Evolutionary conservation across 345 rosid species (phyloP).

Genomic region (Combretum micranthum): DNA sequence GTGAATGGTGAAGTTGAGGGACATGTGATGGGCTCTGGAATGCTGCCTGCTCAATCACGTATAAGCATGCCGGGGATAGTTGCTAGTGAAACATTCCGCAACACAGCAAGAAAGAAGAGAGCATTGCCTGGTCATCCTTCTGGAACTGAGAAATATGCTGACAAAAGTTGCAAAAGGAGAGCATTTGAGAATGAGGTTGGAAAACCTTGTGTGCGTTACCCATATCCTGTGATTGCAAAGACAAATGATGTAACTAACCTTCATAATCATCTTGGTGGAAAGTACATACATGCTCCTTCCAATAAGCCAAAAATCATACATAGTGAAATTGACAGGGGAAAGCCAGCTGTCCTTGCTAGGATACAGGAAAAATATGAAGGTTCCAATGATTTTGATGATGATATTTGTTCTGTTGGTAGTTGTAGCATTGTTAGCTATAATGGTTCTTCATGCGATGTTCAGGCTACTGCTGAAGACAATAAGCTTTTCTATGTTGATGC

Average conservation of each 20-base stretch:
- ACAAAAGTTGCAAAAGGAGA: slow-evolving; percentile 16
- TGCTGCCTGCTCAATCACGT: too few relatives aligned
- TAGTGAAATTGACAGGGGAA: slow-evolving; percentile 29
- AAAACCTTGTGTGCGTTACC: slow-evolving; percentile 18
- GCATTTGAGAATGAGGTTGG: slow-evolving; percentile 24
- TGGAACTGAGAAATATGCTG: slow-evolving; percentile 21
- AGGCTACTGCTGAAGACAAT: slow-evolving; percentile 23
- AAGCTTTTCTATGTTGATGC: slow-evolving; percentile 36
- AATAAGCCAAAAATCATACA: slow-evolving; percentile 23
- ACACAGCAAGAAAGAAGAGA: slow-evolving; percentile 16
- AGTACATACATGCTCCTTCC: slow-evolving; percentile 19
- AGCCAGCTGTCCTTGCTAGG: slow-evolving; percentile 24
- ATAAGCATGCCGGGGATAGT: too few relatives aligned
- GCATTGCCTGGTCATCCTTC: slow-evolving; percentile 18
- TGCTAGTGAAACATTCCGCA: too few relatives aligned
- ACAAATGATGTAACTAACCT: slow-evolving; percentile 29
- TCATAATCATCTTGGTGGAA: slow-evolving; percentile 27
- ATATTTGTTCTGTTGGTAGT: slow-evolving; percentile 65
- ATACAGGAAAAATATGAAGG: slow-evolving; percentile 21
- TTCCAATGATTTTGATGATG: slow-evolving; percentile 30
- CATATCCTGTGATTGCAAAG: slow-evolving; percentile 15
- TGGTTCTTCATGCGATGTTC: slow-evolving; percentile 20
- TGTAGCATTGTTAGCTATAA: slow-evolving; percentile 33
- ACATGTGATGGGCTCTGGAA: too few relatives aligned
- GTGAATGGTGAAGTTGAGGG: too few relatives aligned